Conservation (phyloP, 179 eudicot genomes). For the Spinacia oleracea region DNA sequence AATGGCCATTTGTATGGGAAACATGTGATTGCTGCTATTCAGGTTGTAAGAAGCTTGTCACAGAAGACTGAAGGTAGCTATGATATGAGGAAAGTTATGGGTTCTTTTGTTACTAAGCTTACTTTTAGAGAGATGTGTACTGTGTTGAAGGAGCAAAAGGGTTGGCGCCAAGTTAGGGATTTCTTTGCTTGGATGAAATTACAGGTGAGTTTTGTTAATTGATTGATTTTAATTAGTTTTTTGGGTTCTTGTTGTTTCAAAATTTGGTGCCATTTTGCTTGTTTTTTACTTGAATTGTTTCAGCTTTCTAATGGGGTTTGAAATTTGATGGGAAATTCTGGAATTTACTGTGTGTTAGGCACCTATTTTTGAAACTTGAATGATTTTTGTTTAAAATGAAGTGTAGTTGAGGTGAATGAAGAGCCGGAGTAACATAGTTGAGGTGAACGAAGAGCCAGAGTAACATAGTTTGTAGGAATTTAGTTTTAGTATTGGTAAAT, state of each 20-base stretch:
- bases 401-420: background rate
- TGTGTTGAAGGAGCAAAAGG: slow-evolving; percentile 80
- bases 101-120: slow-evolving; percentile 72
- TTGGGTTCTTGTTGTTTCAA: background rate
- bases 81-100: slow-evolving; percentile 81
- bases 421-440: background rate
- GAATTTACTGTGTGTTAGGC: background rate
- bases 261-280: background rate
- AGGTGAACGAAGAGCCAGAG: background rate
- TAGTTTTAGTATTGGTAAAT: too few relatives aligned
- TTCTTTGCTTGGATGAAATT: slow-evolving; percentile 93
- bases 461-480: background rate
- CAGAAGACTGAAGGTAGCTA: slow-evolving; percentile 55
- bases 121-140: slow-evolving; percentile 80
- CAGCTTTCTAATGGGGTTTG: background rate
- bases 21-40: slow-evolving; percentile 82
- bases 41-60: slow-evolving; percentile 62
- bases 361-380: too few relatives aligned
- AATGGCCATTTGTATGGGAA: slow-evolving; percentile 79
- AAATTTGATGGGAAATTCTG: background rate
- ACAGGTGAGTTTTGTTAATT: slow-evolving; percentile 51
- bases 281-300: background rate
- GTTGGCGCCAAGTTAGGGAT: slow-evolving; percentile 81
- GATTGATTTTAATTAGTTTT: background rate
- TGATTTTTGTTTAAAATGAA: too few relatives aligned